Base-by-base conservation (phyloP, 2,329 filamentous ascomycete genomes). In the Trichoderma aggressivum region DNA sequence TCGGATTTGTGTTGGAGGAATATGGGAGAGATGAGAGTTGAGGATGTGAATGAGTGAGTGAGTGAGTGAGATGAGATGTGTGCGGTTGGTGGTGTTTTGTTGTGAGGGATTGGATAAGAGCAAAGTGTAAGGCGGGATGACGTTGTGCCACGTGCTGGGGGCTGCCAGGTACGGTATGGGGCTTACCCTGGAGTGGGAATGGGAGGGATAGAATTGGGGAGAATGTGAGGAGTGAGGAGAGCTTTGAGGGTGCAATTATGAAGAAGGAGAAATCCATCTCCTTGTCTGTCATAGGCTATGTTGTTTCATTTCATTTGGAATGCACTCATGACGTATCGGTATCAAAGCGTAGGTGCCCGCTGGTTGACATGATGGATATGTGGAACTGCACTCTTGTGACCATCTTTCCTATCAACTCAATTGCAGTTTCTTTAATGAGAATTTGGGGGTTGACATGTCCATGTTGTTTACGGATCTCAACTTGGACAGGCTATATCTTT, bases 21-120 rank as follows among this genome's bases (percentile, higher is more conserved):
- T 16, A n/a, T 16, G 16, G 32, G 32, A 14, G 76, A 28, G 26
- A 5, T 81, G 69, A 14, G 74, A 26, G 7, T 43, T 21, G 30
- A 14, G 30, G 36, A 26, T 53, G 34, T 32, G 7, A 21, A 24
- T 39, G 47, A 24, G 14, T 3, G 18, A 12, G 34, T 39, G 53
- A 32, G 64, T 39, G 36, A 39, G 36, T 39, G 10, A 10, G 16
- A 12, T 10, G 47, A 34, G 26, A 5, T 24, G 61, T 14, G 39
- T 61, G n/a, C n/a, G n/a, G 24, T 56, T 32, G 55, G 4, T 58
- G 39, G 43, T 47, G n/a, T 64, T 64, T 64, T n/a, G 43, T 50
- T 50, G 12, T 11, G 43, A 50, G 43, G 43, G n/a, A 50, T 50
- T 50, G 43, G 39, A 47, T 21, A 14, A 21, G 30, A 24, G 43